Evolutionary conservation across 805 yeast species (phyloP).

Genomic region (Candida nonsorbophila): DNA sequence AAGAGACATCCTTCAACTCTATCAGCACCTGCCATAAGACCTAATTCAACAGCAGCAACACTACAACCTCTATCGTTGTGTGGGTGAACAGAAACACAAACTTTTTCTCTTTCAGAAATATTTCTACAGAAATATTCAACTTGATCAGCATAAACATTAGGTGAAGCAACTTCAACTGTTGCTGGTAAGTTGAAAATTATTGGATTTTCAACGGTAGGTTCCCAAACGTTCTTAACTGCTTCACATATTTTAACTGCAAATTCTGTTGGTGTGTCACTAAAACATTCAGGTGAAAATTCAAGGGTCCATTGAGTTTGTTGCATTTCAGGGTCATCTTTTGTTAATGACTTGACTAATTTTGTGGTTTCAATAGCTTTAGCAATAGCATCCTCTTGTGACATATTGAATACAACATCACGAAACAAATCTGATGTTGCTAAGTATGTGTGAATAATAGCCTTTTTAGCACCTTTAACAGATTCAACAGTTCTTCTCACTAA

Average conservation of each 20-base stretch:
- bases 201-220: conserved; percentile 68
- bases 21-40: conserved; percentile 78
- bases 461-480: conserved; percentile 65
- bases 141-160: conserved; percentile 76
- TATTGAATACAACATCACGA: conserved; percentile 70
- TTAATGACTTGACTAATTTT: conserved; percentile 58
- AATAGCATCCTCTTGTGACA: conserved; percentile 65
- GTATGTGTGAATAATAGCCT: conserved; percentile 67
- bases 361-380: conserved; percentile 69
- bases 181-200: conserved; percentile 78
- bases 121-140: conserved; percentile 67
- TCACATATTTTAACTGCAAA: conserved; percentile 74
- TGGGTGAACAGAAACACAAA: conserved; percentile 65
- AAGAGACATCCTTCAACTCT: conserved; percentile 80
- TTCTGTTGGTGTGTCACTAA: conserved; percentile 68
- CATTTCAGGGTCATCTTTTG: conserved; percentile 69
- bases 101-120: conserved; percentile 67
- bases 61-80: conserved; percentile 84
- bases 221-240: conserved; percentile 77
- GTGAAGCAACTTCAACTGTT: conserved; percentile 73
- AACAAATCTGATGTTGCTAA: conserved; percentile 72
- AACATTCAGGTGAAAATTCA: conserved; percentile 77
- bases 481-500: conserved; percentile 71
- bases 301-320: conserved; percentile 63
- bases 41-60: conserved; percentile 77